Evolutionary conservation across 202 grass and related monocot genomes (phyloP).

Genomic region (Carex sylvatica): DNA sequence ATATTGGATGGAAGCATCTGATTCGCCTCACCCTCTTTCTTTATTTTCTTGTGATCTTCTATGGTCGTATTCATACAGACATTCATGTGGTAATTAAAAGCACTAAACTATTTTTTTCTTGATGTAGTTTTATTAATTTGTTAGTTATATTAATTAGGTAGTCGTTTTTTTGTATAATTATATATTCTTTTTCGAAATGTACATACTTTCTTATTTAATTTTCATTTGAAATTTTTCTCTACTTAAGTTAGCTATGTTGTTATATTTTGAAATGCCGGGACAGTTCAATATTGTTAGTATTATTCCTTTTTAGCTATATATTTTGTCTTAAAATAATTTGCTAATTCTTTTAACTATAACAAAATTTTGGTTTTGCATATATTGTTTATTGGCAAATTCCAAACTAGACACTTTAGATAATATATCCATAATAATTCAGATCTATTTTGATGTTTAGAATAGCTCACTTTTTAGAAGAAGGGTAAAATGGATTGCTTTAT

Average conservation of each 20-base stretch:
- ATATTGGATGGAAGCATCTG: constrained; percentile 64
- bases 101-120: background rate
- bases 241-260: background rate
- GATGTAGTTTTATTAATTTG: background rate
- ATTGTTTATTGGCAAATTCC: background rate
- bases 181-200: background rate
- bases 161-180: background rate
- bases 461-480: background rate
- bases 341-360: background rate
- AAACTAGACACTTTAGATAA: background rate
- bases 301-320: background rate
- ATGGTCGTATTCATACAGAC: background rate
- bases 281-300: background rate
- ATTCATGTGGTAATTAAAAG: background rate
- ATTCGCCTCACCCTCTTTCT: constrained; percentile 44
- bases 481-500: background rate
- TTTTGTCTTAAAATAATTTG: background rate
- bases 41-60: constrained; percentile 28
- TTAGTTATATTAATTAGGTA: background rate
- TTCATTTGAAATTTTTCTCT: background rate
- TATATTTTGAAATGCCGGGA: background rate
- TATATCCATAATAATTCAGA: background rate
- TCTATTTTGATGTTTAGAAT: background rate
- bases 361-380: too few species aligned
- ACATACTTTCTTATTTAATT: background rate